phyloP scores from a whole-genome alignment of 2,329 filamentous ascomycete species.

The Aureobasidium subglaciale region DNA sequence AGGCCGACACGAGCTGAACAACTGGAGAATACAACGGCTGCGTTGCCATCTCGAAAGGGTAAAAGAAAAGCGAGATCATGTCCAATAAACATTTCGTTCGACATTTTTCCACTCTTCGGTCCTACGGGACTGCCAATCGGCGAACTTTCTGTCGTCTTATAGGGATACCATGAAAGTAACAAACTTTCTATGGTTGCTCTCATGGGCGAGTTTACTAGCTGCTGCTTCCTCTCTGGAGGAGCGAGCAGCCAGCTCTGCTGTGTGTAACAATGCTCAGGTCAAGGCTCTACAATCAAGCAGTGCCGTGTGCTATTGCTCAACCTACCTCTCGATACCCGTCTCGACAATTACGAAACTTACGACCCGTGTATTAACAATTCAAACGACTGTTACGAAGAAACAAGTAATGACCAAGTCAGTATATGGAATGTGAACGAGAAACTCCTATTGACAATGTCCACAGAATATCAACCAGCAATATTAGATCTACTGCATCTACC shows the following conservation, averaged over 20 bases:
- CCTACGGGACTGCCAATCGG: background rate
- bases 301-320: constrained; percentile 3
- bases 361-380: background rate
- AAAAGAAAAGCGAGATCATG: constrained; percentile 3
- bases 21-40: constrained; percentile 6
- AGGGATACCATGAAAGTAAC: background rate
- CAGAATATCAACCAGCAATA: background rate
- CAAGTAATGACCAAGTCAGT: background rate
- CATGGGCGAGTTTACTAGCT: background rate
- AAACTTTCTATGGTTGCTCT: constrained; percentile 3
- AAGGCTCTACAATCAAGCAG: background rate
- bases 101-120: background rate
- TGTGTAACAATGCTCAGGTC: background rate
- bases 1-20: constrained; percentile 9
- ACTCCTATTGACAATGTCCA: background rate
- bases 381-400: background rate
- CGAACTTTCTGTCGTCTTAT: background rate
- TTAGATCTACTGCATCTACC: background rate
- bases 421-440: too few relatives aligned
- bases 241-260: constrained; percentile 2
- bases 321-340: background rate
- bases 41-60: background rate
- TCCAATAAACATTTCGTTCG: background rate
- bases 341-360: background rate
- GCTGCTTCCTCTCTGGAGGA: constrained; percentile 6